Evolutionary conservation across 2,329 filamentous ascomycete species (phyloP).

Genomic region (Nemania diffusa): DNA sequence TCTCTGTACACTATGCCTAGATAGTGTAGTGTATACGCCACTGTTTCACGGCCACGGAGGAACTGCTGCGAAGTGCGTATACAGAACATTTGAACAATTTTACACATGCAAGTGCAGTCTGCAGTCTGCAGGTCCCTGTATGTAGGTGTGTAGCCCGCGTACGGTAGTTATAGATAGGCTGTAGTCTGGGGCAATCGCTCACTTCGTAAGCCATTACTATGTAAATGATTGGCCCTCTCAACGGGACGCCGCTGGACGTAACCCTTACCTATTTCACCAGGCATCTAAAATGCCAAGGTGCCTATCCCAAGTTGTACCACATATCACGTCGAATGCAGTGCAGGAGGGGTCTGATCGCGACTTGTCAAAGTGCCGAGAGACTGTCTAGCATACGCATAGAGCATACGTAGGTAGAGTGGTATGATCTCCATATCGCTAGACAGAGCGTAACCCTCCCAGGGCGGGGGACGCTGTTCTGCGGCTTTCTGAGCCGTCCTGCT

Average conservation of each 20-base stretch:
- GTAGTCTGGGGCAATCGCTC: background rate
- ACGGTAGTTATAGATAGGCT: background rate
- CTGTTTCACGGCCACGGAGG: slow-evolving; percentile 4
- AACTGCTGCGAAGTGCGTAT: background rate
- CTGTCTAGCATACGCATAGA: background rate
- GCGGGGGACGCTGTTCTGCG: background rate
- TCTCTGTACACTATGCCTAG: background rate
- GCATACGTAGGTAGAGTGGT: background rate
- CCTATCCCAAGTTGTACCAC: background rate
- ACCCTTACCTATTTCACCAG: background rate
- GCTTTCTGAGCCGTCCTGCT: slow-evolving; percentile 5
- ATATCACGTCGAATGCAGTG: background rate
- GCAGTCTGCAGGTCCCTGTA: background rate
- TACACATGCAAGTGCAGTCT: background rate
- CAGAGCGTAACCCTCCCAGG: slow-evolving; percentile 1
- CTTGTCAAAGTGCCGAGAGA: slow-evolving; percentile 10
- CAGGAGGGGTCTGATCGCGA: slow-evolving; percentile 4
- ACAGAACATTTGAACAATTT: background rate
- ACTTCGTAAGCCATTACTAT: background rate
- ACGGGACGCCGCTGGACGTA: background rate
- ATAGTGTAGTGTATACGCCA: background rate
- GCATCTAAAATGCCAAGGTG: background rate
- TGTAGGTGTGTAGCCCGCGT: background rate
- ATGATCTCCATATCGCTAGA: slow-evolving; percentile 10
- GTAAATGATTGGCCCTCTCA: background rate